Evolutionary conservation across 2,329 filamentous ascomycete species (phyloP).

Genomic region (Aspergillus caelatus): DNA sequence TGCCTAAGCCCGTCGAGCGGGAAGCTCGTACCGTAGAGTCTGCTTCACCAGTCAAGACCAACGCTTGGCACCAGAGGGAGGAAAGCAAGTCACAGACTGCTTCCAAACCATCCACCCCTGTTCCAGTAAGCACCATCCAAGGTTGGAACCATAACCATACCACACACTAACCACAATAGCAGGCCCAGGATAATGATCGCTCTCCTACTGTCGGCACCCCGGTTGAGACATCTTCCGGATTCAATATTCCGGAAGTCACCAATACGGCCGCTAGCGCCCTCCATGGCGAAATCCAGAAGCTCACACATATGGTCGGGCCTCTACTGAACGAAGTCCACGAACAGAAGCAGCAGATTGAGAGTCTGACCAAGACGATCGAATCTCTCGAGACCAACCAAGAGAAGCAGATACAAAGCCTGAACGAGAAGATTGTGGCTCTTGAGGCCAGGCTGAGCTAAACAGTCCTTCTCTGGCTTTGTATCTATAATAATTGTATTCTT

Average conservation of each 20-base stretch:
- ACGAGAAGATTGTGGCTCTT: conserved; percentile 75
- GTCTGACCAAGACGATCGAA: conserved; percentile 74
- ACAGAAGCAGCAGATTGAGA: conserved; percentile 75
- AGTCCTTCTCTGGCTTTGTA: neutral
- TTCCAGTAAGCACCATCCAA: conserved; percentile 22
- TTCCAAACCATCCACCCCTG: conserved; percentile 26
- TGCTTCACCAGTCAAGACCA: conserved; percentile 31
- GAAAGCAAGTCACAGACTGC: conserved; percentile 28
- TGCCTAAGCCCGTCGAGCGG: conserved; percentile 73
- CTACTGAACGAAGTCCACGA: conserved; percentile 66
- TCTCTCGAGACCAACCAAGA: conserved; percentile 75
- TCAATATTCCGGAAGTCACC: conserved; percentile 28
- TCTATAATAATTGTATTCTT: conserved; percentile 12
- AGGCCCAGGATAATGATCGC: conserved; percentile 20
- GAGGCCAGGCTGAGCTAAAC: conserved; percentile 70
- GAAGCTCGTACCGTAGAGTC: conserved; percentile 37
- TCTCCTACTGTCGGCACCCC: conserved; percentile 37
- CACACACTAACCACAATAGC: neutral
- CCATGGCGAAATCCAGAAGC: conserved; percentile 39
- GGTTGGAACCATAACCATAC: neutral
- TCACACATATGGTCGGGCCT: neutral
- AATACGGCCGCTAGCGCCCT: conserved; percentile 54
- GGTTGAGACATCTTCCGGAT: conserved; percentile 28
- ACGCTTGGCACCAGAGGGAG: conserved; percentile 35
- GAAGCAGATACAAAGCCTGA: conserved; percentile 71